A percentile compares a stretch with the other conserved stretches of the same genome.
These are phyloP conservation scores for Paramyrothecium sp. DNA, from an alignment of 2,329 filamentous ascomycete genomes.

Conservation along the genomic window DNA sequence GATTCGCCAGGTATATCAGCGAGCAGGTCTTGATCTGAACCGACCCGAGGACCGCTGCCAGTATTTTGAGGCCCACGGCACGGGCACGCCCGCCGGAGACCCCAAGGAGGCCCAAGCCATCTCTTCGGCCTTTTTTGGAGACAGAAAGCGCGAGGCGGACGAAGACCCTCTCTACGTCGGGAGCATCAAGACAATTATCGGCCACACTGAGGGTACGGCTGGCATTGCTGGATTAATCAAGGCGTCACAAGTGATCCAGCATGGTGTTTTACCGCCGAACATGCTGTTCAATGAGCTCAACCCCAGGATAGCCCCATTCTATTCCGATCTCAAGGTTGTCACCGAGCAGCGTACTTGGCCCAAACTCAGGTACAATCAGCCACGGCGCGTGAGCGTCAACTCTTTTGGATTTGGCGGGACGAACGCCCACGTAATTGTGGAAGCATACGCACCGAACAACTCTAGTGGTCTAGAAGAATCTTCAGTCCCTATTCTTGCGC, in stretches of 20 bases:
- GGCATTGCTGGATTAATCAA: conserved; percentile 4
- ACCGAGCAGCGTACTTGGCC: conserved; percentile 5
- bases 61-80: conserved; percentile 46
- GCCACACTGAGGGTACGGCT: conserved; percentile 8
- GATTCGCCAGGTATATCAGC: conserved; percentile 9
- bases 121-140: background rate
- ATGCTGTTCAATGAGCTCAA: conserved; percentile 1
- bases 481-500: background rate
- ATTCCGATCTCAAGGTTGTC: background rate
- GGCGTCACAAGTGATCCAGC: conserved; percentile 1
- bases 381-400: conserved; percentile 15
- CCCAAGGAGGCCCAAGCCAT: conserved; percentile 47
- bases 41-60: conserved; percentile 7
- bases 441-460: conserved; percentile 6
- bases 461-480: background rate
- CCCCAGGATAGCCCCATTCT: background rate
- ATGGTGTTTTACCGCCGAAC: conserved; percentile 2
- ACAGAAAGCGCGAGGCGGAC: background rate
- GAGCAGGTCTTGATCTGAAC: conserved; percentile 24
- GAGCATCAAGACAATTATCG: conserved; percentile 6
- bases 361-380: background rate
- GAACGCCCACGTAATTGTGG: conserved; percentile 38
- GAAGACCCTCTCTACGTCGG: background rate
- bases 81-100: conserved; percentile 49
- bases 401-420: conserved; percentile 40